Evolutionary conservation across 2,329 filamentous ascomycete genomes (phyloP).

Genomic region (Alternaria atra): DNA sequence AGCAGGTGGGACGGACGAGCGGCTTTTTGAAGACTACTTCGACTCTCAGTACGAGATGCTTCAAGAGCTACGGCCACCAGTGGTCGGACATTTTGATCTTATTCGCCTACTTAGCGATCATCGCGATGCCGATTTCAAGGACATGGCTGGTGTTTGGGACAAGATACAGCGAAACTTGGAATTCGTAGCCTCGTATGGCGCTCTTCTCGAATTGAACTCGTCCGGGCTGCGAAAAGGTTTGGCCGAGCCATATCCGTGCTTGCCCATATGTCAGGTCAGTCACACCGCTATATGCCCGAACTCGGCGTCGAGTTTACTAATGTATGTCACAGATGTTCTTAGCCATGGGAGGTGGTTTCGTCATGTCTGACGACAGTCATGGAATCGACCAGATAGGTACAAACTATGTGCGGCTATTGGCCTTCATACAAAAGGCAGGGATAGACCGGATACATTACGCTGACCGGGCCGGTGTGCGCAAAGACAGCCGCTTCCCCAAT

Average conservation of each 20-base stretch:
- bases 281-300: slow-evolving; percentile 33
- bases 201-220: slow-evolving; percentile 89
- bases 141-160: slow-evolving; percentile 74
- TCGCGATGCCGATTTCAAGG: slow-evolving; percentile 68
- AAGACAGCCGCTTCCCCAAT: slow-evolving; percentile 46
- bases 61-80: slow-evolving; percentile 70
- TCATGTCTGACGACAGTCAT: slow-evolving; percentile 94
- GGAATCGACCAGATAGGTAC: slow-evolving; percentile 86
- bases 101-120: slow-evolving; percentile 80
- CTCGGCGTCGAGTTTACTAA: slow-evolving; percentile 25
- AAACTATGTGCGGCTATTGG: slow-evolving; percentile 76
- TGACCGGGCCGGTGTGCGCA: slow-evolving; percentile 32
- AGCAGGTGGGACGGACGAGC: slow-evolving; percentile 66
- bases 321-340: slow-evolving; percentile 69
- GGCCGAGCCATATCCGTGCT: slow-evolving; percentile 85
- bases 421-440: slow-evolving; percentile 73
- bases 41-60: slow-evolving; percentile 89
- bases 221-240: slow-evolving; percentile 89
- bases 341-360: slow-evolving; percentile 78
- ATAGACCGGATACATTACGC: slow-evolving; percentile 65
- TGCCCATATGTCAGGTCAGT: slow-evolving; percentile 77
- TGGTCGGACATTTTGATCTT: slow-evolving; percentile 95
- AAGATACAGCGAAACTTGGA: slow-evolving; percentile 77
- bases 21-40: slow-evolving; percentile 84
- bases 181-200: slow-evolving; percentile 75